A percentile compares a stretch with the other conserved stretches of the same genome.
phyloP scores from a whole-genome alignment of 2,329 filamentous ascomycete genomes.

The Ceratocystis eucalypticola region DNA sequence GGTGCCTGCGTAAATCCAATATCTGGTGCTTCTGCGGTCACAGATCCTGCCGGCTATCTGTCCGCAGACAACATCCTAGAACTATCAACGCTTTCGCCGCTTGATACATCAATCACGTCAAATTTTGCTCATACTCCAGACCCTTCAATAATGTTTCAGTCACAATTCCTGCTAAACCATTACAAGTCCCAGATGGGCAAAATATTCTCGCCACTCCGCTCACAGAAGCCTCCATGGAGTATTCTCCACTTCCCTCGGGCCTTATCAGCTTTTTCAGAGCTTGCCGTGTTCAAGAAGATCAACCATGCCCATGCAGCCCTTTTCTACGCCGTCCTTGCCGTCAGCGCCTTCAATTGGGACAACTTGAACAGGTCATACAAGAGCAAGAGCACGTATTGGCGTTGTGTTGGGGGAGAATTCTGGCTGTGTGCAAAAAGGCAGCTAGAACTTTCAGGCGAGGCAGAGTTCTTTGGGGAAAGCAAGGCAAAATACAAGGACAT shows the following conservation, averaged over 20 bases:
- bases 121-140: not conserved
- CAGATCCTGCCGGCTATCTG: not conserved
- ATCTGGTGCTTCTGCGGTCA: not conserved
- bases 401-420: slow-evolving; percentile 24
- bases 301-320: slow-evolving; percentile 27
- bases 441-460: slow-evolving; percentile 25
- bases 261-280: slow-evolving; percentile 27
- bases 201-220: slow-evolving; percentile 28
- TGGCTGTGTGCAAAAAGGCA: slow-evolving; percentile 25
- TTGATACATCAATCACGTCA: not conserved
- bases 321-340: slow-evolving; percentile 29
- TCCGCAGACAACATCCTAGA: not conserved
- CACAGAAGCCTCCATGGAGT: slow-evolving; percentile 31
- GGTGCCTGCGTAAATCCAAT: not conserved
- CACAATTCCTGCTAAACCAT: slow-evolving; percentile 27
- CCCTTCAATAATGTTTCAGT: slow-evolving; percentile 2
- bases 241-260: slow-evolving; percentile 29
- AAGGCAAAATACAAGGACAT: slow-evolving; percentile 30
- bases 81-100: not conserved
- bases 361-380: slow-evolving; percentile 23
- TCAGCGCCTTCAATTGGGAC: slow-evolving; percentile 29
- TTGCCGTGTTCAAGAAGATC: slow-evolving; percentile 27
- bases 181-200: slow-evolving; percentile 28
- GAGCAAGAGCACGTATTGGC: slow-evolving; percentile 3
- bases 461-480: slow-evolving; percentile 26